phyloP scores from a whole-genome alignment of 345 rosid genomes.

The Leavenworthia alabamica region DNA sequence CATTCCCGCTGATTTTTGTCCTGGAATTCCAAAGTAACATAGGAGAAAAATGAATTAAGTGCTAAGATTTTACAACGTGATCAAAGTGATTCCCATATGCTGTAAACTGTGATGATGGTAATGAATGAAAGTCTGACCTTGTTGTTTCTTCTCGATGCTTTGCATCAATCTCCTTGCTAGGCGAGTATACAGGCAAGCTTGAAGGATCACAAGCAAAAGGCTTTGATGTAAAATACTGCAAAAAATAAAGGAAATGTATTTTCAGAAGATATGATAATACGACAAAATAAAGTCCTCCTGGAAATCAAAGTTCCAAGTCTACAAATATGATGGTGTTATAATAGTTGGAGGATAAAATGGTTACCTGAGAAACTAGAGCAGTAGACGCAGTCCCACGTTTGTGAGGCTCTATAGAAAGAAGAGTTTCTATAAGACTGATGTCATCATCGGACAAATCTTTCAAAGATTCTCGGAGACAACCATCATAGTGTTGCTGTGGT shows the following conservation, averaged over 20 bases:
- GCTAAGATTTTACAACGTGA: neutral
- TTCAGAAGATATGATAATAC: neutral
- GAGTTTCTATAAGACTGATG: constrained; percentile 59
- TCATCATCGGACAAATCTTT: constrained; percentile 50
- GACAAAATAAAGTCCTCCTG: neutral
- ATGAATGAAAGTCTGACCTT: constrained; percentile 43
- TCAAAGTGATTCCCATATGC: neutral
- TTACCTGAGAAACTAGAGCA: constrained; percentile 90
- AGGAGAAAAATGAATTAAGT: neutral
- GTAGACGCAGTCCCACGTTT: constrained; percentile 81
- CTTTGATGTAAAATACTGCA: constrained; percentile 71
- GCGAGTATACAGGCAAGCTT: constrained; percentile 81
- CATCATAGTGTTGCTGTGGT: constrained; percentile 85
- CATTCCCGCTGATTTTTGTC: constrained; percentile 57
- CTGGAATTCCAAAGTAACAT: constrained; percentile 36
- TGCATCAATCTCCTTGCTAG: constrained; percentile 94
- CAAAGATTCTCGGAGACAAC: constrained; percentile 64
- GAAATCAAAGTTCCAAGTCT: neutral
- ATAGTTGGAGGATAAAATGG: neutral
- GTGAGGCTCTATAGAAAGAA: constrained; percentile 81
- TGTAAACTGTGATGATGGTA: neutral
- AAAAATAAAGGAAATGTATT: neutral
- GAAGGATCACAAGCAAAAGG: constrained; percentile 95
- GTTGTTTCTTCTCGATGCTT: constrained; percentile 67
- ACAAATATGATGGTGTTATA: neutral